phyloP scores from a whole-genome alignment of 1,284 basidiomycete genomes.

The Ceratobasidium sp. region DNA sequence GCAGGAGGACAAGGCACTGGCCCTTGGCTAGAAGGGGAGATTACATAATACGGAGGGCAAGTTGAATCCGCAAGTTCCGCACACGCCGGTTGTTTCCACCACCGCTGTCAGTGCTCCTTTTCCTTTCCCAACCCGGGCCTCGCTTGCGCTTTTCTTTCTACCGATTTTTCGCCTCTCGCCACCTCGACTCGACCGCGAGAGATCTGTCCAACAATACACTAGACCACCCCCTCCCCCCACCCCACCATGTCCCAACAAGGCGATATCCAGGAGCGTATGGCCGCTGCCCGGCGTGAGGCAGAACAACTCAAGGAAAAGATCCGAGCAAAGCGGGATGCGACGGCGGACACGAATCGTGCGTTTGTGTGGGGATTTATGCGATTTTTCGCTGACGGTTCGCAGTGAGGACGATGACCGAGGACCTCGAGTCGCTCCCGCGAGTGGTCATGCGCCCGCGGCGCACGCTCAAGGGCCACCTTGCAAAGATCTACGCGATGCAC shows the following conservation, averaged over 20 bases:
- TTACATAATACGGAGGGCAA: constrained; percentile 16
- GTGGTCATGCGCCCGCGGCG: constrained; percentile 96
- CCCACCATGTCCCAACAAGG: constrained; percentile 79
- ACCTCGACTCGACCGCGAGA: not conserved
- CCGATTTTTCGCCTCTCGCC: not conserved
- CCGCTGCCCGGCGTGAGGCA: constrained; percentile 94
- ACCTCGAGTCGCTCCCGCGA: constrained; percentile 93
- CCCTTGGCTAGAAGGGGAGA: not conserved
- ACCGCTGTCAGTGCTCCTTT: constrained; percentile 14
- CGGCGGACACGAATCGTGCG: constrained; percentile 95
- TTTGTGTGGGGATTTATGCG: constrained; percentile 50
- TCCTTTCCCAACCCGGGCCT: not conserved
- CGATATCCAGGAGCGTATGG: constrained; percentile 92
- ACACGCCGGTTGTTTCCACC: constrained; percentile 30
- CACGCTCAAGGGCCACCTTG: constrained; percentile 94
- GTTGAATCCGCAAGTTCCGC: constrained; percentile 29
- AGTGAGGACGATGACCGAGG: constrained; percentile 96
- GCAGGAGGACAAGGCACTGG: not conserved
- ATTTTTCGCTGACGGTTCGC: constrained; percentile 48
- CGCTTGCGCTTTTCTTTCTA: not conserved
- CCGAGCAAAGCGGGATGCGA: constrained; percentile 91
- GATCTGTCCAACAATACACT: not conserved
- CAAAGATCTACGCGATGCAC: constrained; percentile 99
- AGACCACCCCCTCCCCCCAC: not conserved
- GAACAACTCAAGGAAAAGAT: constrained; percentile 99